A percentile compares a stretch with the other conserved stretches of the same genome.
These are phyloP conservation scores for Leishmania arabica DNA, from an alignment of 208 protist genomes.

Conservation along the genomic window DNA sequence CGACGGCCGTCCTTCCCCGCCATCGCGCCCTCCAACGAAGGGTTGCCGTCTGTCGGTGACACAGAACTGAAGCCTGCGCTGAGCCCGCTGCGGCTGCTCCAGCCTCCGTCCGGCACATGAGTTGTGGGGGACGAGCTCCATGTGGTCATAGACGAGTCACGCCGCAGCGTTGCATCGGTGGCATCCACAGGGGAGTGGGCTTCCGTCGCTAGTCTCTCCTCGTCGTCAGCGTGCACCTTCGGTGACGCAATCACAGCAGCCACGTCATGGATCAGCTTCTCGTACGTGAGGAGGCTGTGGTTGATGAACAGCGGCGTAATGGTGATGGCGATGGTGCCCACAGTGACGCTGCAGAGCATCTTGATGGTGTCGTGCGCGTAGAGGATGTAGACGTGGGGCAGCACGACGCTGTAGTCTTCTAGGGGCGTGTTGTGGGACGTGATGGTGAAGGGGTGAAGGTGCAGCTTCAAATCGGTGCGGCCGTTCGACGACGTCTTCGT, in stretches of 20 bases:
- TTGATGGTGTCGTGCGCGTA: constrained; percentile 70
- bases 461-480: constrained; percentile 59
- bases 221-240: constrained; percentile 12
- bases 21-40: background rate
- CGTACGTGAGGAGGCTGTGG: constrained; percentile 70
- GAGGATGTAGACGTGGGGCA: constrained; percentile 74
- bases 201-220: background rate
- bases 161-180: constrained; percentile 3
- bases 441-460: constrained; percentile 79
- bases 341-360: constrained; percentile 52
- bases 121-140: background rate
- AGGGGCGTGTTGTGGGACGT: constrained; percentile 31
- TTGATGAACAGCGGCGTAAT: constrained; percentile 82
- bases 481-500: constrained; percentile 67
- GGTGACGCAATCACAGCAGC: constrained; percentile 34
- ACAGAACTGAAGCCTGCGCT: background rate
- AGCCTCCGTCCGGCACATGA: background rate
- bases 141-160: constrained; percentile 1
- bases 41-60: background rate
- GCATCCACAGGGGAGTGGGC: background rate
- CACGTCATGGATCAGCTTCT: constrained; percentile 54
- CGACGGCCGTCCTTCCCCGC: background rate
- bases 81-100: constrained; percentile 6
- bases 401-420: constrained; percentile 53
- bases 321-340: constrained; percentile 75